These are phyloP conservation scores for Rhizophlyctis rosea DNA, from an alignment of 192 early-diverging fungal genomes.

Conservation along the genomic window DNA sequence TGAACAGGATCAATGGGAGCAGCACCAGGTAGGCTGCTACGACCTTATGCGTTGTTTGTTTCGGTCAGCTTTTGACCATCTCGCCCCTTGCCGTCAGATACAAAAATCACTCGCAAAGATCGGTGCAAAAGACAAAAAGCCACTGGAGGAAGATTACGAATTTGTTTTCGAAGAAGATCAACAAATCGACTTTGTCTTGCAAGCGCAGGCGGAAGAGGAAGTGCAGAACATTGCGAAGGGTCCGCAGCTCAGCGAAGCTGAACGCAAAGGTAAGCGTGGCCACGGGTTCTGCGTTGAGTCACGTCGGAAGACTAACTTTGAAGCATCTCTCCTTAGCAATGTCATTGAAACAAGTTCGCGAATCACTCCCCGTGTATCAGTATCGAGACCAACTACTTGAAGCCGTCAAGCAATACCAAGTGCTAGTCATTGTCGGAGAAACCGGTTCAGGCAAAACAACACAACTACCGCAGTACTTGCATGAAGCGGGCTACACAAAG, in stretches of 20 bases:
- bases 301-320: not conserved
- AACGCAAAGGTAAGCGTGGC: conserved; percentile 57
- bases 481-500: conserved; percentile 93
- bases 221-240: conserved; percentile 7
- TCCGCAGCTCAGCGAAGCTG: conserved; percentile 49
- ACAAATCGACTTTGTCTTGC: conserved; percentile 85
- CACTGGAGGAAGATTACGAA: conserved; percentile 64
- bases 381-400: conserved; percentile 80
- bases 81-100: conserved; percentile 43
- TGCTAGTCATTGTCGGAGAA: conserved; percentile 94
- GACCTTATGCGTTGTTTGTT: conserved; percentile 1
- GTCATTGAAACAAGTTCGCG: conserved; percentile 70
- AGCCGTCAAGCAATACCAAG: conserved; percentile 80
- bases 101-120: conserved; percentile 48
- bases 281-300: not conserved
- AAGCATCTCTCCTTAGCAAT: conserved; percentile 35
- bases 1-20: conserved; percentile 94
- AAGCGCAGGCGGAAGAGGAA: conserved; percentile 38
- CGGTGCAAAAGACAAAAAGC: conserved; percentile 35
- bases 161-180: conserved; percentile 90
- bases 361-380: conserved; percentile 89
- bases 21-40: too few species aligned
- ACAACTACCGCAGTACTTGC: conserved; percentile 95
- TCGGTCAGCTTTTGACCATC: not conserved
- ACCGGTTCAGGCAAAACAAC: conserved; percentile 99